Conservation (phyloP, 805 yeast species). For the Candida oleophila region DNA sequence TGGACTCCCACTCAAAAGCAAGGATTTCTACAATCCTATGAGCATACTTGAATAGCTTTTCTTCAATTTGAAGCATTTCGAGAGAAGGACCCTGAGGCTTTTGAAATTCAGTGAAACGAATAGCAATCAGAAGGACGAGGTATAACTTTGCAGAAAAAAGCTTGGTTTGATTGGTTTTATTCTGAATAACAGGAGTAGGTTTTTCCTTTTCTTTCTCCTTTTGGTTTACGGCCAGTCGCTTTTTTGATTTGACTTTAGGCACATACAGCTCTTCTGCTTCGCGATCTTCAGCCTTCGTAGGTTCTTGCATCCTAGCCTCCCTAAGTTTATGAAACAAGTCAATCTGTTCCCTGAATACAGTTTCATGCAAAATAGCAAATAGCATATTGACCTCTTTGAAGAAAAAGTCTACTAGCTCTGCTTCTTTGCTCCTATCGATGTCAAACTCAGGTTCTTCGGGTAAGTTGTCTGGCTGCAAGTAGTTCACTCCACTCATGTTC, state of each 20-base stretch:
- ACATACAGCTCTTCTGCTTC: neutral
- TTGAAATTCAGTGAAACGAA: conserved; percentile 49
- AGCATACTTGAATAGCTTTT: conserved; percentile 32
- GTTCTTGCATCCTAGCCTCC: neutral
- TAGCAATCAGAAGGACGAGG: conserved; percentile 47
- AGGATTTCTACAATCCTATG: conserved; percentile 29
- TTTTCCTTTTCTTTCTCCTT: conserved; percentile 8
- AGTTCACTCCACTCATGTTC: conserved; percentile 62
- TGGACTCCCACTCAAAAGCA: conserved; percentile 42
- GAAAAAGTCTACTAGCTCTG: conserved; percentile 36
- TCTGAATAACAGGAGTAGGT: conserved; percentile 1
- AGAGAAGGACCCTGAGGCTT: conserved; percentile 27
- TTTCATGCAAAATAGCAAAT: conserved; percentile 52
- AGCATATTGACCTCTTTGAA: conserved; percentile 53
- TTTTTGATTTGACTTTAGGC: neutral
- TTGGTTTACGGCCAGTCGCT: neutral
- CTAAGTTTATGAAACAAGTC: conserved; percentile 24
- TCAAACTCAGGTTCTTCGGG: conserved; percentile 31
- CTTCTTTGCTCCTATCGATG: conserved; percentile 5
- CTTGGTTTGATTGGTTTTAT: conserved; percentile 35
- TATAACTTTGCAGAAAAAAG: conserved; percentile 53
- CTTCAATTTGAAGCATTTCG: conserved; percentile 28
- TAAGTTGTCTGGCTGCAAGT: conserved; percentile 32
- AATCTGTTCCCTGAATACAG: conserved; percentile 52
- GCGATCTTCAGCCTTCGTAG: neutral